Base-by-base conservation (phyloP, 2,329 filamentous ascomycete species). In the Septoria petroselini region DNA sequence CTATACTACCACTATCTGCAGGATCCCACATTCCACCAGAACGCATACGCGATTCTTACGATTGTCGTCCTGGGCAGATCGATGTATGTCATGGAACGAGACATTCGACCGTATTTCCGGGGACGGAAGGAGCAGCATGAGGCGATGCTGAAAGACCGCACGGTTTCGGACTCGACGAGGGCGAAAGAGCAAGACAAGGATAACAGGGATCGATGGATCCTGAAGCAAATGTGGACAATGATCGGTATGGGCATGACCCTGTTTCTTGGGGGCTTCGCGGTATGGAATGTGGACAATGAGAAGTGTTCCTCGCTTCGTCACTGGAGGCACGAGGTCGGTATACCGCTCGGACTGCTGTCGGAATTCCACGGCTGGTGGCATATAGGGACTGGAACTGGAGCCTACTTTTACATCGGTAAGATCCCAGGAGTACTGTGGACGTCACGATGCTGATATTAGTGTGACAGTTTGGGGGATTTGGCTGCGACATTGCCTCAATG, bases 201-300 rank as follows among this genome's bases (percentile, higher is more conserved):
- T 51, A 63, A 68, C 33, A 71, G 82, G 49, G 82, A 86, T 57
- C 52, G 70, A 46, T 71, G 75, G 55, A 83, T 80, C 37, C 70
- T 85, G 58, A 76, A 73, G 29, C 77, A 79, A 40, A 90, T 93
- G 85, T 91, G 88, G 86, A 74, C 73, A 34, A 82, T 94, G 79
- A 82, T 91, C 40, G 73, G 70, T 50, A 73, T 80, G 71, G 87
- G 87, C 0, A 71, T 93, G 19, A 73, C 71, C 29, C 76, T 88
- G 57, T 94, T 94, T 66, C 67, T 93, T 11, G 77, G 81, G 0
- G 88, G 87, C 0, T 94, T 89, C 63, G 72, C 75, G 4, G 78
- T 94, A 46, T 94, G 88, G 89, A 84, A 79, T 46, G 63, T 94
- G 44, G 88, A 95, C 65, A 93, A 88, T 55, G 71, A 77, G n/a